These are phyloP conservation scores for Hericium erinaceus DNA, from an alignment of 768 basidiomycete species.

Conservation along the genomic window DNA sequence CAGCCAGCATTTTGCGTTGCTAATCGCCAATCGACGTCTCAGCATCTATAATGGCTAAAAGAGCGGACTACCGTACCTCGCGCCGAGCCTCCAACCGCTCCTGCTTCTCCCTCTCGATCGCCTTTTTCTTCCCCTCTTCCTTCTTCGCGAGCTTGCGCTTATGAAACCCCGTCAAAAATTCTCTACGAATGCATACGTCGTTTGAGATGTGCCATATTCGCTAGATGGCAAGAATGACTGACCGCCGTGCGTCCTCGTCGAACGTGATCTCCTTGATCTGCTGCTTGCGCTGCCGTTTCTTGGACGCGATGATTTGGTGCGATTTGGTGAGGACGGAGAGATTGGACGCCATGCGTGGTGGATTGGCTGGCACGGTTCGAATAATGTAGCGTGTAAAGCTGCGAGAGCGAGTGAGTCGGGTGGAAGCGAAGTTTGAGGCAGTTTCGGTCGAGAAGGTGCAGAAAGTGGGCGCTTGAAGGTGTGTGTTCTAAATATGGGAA, in stretches of 20 bases:
- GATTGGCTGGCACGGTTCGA: too few relatives aligned
- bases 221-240: not conserved
- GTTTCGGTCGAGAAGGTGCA: too few relatives aligned
- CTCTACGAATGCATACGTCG: constrained; percentile 32
- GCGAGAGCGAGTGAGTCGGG: too few relatives aligned
- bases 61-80: constrained; percentile 43
- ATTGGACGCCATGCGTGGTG: constrained; percentile 27
- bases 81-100: constrained; percentile 65
- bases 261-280: constrained; percentile 80
- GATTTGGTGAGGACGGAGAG: constrained; percentile 51
- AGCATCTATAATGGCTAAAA: not conserved
- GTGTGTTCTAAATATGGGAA: too few relatives aligned
- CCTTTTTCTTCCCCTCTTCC: constrained; percentile 66
- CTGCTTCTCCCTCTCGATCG: constrained; percentile 68
- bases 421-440: too few relatives aligned
- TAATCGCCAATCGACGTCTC: constrained; percentile 22
- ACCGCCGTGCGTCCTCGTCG: constrained; percentile 81
- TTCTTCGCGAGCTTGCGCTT: constrained; percentile 83
- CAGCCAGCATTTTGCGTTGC: constrained; percentile 71
- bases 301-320: constrained; percentile 53
- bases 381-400: too few relatives aligned
- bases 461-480: too few relatives aligned
- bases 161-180: constrained; percentile 89
- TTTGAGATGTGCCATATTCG: not conserved
- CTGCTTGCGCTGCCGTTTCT: constrained; percentile 52